phyloP scores from a whole-genome alignment of 129 eudicot genomes.

The Pulicaria dysenterica region DNA sequence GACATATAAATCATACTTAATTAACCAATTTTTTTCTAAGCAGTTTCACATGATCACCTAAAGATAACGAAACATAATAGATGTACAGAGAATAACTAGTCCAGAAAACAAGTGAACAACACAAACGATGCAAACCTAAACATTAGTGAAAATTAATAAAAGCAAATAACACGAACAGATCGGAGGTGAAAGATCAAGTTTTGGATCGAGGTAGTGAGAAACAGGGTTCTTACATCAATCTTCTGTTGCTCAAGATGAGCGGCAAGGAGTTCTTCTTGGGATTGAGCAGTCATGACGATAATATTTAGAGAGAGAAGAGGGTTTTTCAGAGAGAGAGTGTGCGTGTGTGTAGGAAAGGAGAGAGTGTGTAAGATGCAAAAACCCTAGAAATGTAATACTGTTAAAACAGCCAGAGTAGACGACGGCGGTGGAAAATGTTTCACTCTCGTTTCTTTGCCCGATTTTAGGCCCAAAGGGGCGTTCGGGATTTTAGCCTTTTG shows the following conservation, averaged over 20 bases:
- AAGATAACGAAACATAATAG: background rate
- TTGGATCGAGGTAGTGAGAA: background rate
- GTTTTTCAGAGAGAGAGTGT: background rate
- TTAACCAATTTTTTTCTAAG: background rate
- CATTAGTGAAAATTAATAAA: background rate
- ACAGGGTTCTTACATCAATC: constrained; percentile 54
- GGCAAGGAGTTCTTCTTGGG: constrained; percentile 77
- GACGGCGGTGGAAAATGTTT: constrained; percentile 14
- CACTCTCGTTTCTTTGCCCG: background rate
- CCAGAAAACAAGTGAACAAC: background rate
- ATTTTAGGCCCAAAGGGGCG: background rate
- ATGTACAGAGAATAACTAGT: background rate
- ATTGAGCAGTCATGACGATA: constrained; percentile 67
- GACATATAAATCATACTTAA: background rate
- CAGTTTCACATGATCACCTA: constrained; percentile 16
- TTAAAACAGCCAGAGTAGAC: background rate
- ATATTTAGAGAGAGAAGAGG: background rate
- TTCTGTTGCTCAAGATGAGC: constrained; percentile 83
- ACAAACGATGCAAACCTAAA: background rate
- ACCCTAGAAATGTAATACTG: constrained; percentile 29
- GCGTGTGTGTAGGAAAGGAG: background rate
- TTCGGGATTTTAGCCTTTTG: too few relatives aligned
- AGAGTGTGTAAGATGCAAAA: constrained; percentile 6
- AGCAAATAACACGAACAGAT: constrained; percentile 10
- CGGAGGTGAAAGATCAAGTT: background rate